These are phyloP conservation scores for Plasmodium malariae DNA, from an alignment of 169 alveolate species.

Conservation along the genomic window DNA sequence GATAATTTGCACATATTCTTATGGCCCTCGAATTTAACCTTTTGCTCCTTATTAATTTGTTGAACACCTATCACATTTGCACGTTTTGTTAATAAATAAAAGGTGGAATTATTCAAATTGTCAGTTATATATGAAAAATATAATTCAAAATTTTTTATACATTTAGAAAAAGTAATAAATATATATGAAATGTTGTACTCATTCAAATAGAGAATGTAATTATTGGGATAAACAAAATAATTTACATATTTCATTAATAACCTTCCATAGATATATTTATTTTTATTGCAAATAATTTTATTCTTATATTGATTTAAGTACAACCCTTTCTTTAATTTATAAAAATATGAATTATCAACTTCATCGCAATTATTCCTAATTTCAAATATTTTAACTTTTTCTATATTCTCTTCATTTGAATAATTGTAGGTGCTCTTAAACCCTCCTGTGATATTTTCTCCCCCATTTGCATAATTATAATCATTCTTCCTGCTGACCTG, in stretches of 20 bases:
- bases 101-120: neutral
- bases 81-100: slow-evolving; percentile 35
- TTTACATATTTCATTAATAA: slow-evolving; percentile 22
- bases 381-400: slow-evolving; percentile 18
- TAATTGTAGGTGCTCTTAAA: no score
- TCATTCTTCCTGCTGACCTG: no score
- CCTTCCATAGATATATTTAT: slow-evolving; percentile 10
- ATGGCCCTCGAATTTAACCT: neutral
- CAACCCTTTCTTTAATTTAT: slow-evolving; percentile 44
- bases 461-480: no score
- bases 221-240: slow-evolving; percentile 38
- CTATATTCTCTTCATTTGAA: slow-evolving; percentile 7
- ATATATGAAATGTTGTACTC: slow-evolving; percentile 41
- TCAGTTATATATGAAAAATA: slow-evolving; percentile 31
- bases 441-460: no score
- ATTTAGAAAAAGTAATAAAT: slow-evolving; percentile 48
- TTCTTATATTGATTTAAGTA: slow-evolving; percentile 32
- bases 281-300: slow-evolving; percentile 24
- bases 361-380: neutral
- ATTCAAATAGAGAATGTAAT: slow-evolving; percentile 26
- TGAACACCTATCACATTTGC: slow-evolving; percentile 11
- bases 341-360: slow-evolving; percentile 11
- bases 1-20: slow-evolving; percentile 19
- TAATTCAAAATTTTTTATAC: slow-evolving; percentile 29
- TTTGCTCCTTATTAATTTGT: neutral